These are phyloP conservation scores for Achlya hypogyna DNA, from an alignment of 352 stramenopile species.

Conservation along the genomic window DNA sequence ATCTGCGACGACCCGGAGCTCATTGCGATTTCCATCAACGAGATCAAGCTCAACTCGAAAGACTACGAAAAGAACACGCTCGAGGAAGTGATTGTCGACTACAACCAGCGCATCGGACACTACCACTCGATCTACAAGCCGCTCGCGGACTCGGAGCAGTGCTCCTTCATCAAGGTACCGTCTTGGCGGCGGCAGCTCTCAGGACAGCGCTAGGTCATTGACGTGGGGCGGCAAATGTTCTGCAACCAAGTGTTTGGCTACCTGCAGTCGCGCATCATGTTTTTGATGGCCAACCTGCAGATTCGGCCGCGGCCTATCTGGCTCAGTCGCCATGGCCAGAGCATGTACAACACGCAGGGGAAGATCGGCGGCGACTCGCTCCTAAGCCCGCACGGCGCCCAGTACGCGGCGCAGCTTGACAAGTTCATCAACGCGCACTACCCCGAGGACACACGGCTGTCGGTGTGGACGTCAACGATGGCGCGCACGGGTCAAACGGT, in stretches of 20 bases:
- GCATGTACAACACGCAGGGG: slow-evolving; percentile 96
- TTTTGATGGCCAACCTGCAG: slow-evolving; percentile 95
- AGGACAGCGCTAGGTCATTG: slow-evolving; percentile 35
- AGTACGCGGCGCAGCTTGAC: slow-evolving; percentile 92
- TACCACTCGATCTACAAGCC: slow-evolving; percentile 68
- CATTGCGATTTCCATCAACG: slow-evolving; percentile 71
- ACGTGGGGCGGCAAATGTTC: slow-evolving; percentile 73
- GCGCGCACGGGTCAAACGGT: slow-evolving; percentile 95
- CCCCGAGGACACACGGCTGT: slow-evolving; percentile 62
- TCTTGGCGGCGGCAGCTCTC: neutral
- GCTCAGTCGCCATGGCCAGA: slow-evolving; percentile 95
- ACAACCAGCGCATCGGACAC: slow-evolving; percentile 69
- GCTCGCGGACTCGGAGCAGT: slow-evolving; percentile 41
- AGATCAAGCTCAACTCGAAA: slow-evolving; percentile 77
- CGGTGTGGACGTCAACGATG: slow-evolving; percentile 96
- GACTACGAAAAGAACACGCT: slow-evolving; percentile 68
- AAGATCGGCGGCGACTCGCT: slow-evolving; percentile 94
- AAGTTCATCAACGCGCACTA: slow-evolving; percentile 89
- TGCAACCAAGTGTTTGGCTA: slow-evolving; percentile 82
- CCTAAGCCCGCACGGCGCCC: slow-evolving; percentile 84
- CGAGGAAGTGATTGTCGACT: slow-evolving; percentile 62
- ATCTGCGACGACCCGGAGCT: slow-evolving; percentile 63
- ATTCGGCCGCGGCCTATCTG: slow-evolving; percentile 92
- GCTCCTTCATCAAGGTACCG: slow-evolving; percentile 55
- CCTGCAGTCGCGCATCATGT: slow-evolving; percentile 85